Percentiles rank a stretch among this genome's conserved stretches.
These are phyloP conservation scores for Calocybe gangraenosa DNA, from an alignment of 768 basidiomycete species.

Conservation along the genomic window DNA sequence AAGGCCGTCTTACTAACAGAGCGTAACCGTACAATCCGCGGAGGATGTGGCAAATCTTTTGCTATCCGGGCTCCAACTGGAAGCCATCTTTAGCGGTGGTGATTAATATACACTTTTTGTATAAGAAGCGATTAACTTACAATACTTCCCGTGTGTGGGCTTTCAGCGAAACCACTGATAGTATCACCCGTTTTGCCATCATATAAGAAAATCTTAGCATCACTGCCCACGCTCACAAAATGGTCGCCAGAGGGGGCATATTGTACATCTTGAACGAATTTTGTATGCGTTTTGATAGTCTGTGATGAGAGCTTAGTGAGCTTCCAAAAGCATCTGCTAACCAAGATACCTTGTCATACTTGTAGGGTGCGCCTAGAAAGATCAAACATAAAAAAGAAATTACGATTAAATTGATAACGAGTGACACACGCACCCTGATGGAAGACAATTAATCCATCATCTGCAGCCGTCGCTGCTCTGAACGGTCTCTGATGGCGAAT, in stretches of 20 bases:
- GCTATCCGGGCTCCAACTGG: slow-evolving; percentile 78
- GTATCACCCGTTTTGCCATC: slow-evolving; percentile 88
- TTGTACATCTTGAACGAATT: slow-evolving; percentile 88
- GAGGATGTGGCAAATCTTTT: slow-evolving; percentile 73
- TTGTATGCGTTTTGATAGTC: slow-evolving; percentile 85
- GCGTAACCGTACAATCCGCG: slow-evolving; percentile 81
- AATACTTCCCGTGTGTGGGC: slow-evolving; percentile 69
- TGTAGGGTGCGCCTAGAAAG: slow-evolving; percentile 72
- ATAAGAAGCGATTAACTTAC: slow-evolving; percentile 37
- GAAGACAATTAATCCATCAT: slow-evolving; percentile 79
- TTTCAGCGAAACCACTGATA: slow-evolving; percentile 61
- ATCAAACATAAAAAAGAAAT: too few species aligned
- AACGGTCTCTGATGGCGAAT: slow-evolving; percentile 88
- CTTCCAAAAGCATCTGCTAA: background rate
- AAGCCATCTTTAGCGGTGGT: slow-evolving; percentile 48
- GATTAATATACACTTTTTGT: background rate
- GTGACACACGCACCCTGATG: slow-evolving; percentile 54
- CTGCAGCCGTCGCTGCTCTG: slow-evolving; percentile 84
- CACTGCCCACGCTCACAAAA: slow-evolving; percentile 88
- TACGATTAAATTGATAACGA: background rate
- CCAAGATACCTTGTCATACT: slow-evolving; percentile 68
- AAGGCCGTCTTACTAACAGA: slow-evolving; percentile 64
- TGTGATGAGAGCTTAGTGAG: slow-evolving; percentile 20
- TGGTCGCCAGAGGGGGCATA: slow-evolving; percentile 78
- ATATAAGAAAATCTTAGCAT: slow-evolving; percentile 83